phyloP scores from a whole-genome alignment of 225 moss, liverwort and hornwort genomes.

The Anthoceros angustus region DNA sequence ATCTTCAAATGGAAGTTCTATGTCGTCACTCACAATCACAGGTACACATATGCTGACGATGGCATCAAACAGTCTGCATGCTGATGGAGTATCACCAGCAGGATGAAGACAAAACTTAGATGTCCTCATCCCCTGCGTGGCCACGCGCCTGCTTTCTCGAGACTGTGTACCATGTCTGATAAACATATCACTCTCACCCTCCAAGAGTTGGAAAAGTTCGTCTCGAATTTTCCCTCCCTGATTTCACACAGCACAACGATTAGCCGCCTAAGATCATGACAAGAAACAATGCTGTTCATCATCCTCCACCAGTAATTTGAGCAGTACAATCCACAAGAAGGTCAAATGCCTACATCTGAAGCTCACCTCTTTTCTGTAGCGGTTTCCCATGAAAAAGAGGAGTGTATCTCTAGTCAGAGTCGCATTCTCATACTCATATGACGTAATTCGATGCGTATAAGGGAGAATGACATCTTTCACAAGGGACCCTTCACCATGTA shows the following conservation, averaged over 20 bases:
- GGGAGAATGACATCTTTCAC: constrained; percentile 1
- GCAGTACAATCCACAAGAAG: neutral
- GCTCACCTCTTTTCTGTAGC: constrained; percentile 1
- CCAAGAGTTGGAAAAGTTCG: neutral
- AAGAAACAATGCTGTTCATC: neutral
- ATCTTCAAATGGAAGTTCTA: constrained; percentile 54
- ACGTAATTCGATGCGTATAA: neutral
- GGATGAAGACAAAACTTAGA: constrained; percentile 66
- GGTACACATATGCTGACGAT: constrained; percentile 54
- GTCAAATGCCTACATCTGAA: neutral
- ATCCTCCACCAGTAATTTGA: neutral
- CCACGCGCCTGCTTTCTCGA: constrained; percentile 5
- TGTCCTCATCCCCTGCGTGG: constrained; percentile 39
- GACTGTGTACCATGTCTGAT: constrained; percentile 1
- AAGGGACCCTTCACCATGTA: neutral
- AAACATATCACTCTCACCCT: neutral
- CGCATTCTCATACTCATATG: neutral
- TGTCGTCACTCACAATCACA: constrained; percentile 51
- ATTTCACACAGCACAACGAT: neutral
- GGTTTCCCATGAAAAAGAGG: constrained; percentile 3
- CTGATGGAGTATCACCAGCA: constrained; percentile 61
- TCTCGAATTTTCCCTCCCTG: constrained; percentile 1
- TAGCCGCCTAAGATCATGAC: neutral
- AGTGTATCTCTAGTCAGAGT: neutral
- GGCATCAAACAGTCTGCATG: constrained; percentile 52